These are phyloP conservation scores for Hypoxylon fuscum DNA, from an alignment of 495 filamentous ascomycete genomes.

Conservation along the genomic window DNA sequence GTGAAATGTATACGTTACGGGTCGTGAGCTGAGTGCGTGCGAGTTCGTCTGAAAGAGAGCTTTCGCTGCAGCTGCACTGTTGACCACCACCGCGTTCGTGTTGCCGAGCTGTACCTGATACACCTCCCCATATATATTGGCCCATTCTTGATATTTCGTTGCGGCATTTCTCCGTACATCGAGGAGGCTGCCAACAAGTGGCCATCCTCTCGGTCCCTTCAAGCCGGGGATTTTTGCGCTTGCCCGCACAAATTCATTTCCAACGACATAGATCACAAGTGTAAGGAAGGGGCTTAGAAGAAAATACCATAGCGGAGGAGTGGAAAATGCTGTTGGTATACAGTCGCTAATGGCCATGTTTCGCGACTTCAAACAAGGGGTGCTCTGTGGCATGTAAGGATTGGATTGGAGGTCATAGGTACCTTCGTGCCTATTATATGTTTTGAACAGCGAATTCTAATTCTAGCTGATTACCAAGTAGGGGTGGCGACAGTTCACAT, in stretches of 20 bases:
- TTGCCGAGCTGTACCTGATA: constrained; percentile 72
- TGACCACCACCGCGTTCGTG: constrained; percentile 66
- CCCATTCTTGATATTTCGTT: constrained; percentile 66
- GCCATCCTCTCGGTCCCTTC: constrained; percentile 63
- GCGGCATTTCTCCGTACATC: constrained; percentile 66
- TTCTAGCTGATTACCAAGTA: background rate
- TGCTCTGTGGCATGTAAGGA: background rate
- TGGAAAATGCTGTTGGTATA: background rate
- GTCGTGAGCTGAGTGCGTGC: constrained; percentile 62
- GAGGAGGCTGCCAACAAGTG: constrained; percentile 67
- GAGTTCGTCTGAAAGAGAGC: constrained; percentile 63
- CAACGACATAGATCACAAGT: constrained; percentile 50
- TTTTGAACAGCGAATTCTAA: no score
- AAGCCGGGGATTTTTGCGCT: constrained; percentile 59
- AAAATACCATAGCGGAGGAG: background rate
- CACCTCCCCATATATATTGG: constrained; percentile 63
- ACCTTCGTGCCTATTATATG: background rate
- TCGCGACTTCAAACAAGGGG: background rate
- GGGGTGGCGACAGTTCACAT: no score
- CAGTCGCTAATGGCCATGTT: background rate
- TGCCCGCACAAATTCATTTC: constrained; percentile 60
- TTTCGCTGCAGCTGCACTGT: constrained; percentile 64
- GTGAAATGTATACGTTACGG: constrained; percentile 71
- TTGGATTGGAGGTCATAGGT: background rate
- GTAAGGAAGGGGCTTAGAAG: background rate